These are phyloP conservation scores for Pluteus cervinus DNA, from an alignment of 768 basidiomycete genomes.

Conservation along the genomic window DNA sequence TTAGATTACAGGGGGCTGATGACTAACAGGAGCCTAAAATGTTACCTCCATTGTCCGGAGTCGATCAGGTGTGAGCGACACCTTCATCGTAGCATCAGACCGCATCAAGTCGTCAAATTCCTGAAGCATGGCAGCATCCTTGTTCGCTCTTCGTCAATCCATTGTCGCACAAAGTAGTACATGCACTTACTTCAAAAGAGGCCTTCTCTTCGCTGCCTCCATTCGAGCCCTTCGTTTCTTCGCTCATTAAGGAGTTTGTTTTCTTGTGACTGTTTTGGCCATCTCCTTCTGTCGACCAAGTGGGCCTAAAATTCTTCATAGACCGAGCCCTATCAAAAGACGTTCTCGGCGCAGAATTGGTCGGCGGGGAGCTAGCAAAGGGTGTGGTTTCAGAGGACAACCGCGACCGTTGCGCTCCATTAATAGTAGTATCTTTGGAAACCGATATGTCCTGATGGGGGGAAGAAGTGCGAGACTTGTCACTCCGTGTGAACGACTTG, in stretches of 20 bases:
- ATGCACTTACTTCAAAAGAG: constrained; percentile 28
- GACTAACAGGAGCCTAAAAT: constrained; percentile 29
- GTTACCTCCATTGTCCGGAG: constrained; percentile 90
- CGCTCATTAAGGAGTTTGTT: constrained; percentile 48
- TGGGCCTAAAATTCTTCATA: constrained; percentile 49
- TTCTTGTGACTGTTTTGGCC: constrained; percentile 45
- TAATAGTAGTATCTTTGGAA: too few species aligned
- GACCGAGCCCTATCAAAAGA: constrained; percentile 62
- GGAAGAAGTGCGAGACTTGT: constrained; percentile 43
- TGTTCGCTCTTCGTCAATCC: constrained; percentile 9
- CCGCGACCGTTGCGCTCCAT: too few species aligned
- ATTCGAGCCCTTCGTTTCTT: constrained; percentile 33
- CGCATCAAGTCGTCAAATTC: constrained; percentile 94
- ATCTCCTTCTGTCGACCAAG: constrained; percentile 29
- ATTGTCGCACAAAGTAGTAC: constrained; percentile 6
- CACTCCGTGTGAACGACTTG: constrained; percentile 60
- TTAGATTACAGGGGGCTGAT: constrained; percentile 19
- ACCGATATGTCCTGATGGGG: constrained; percentile 40
- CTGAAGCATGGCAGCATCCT: constrained; percentile 57
- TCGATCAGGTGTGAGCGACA: constrained; percentile 92
- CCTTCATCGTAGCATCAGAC: constrained; percentile 87
- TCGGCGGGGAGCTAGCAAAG: constrained; percentile 16
- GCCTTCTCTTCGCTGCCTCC: constrained; percentile 22
- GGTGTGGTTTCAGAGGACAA: constrained; percentile 33
- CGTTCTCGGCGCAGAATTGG: constrained; percentile 34